Base-by-base conservation (phyloP, 345 rosid species). In the Eucalyptus lansdowneana region DNA sequence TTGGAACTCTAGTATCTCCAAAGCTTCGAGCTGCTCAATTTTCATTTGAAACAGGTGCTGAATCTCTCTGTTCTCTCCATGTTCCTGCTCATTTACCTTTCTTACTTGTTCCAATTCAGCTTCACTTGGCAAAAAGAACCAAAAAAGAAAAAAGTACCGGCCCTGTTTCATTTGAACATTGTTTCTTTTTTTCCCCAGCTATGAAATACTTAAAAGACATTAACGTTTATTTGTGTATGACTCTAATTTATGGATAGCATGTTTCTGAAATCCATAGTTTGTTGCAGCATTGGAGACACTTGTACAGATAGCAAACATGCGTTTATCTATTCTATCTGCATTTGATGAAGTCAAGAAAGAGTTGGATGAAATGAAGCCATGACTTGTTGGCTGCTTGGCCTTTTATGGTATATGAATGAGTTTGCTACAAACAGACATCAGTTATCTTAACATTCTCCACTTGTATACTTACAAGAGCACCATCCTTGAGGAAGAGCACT, bases 1-100 rank as follows among this genome's bases (percentile, higher is more conserved):
- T 98, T 92, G 99, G 99, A 90, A 93, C 96, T 88, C 91, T 98
- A 83, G 96, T 97, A 88, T 97, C 99, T 12, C 99, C 99, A 34
- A 97, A 95, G 96, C 97, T 98, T 89, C 95, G 96, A 87, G 88
- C 95, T 37, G 91, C 98, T 45, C 99, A 98, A 92, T 88, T 94
- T 88, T 95, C 99, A 56, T 98, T 98, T 90, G 99, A 96, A 92
- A 92, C 94, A 93, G 99, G 99, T 98, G 72, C 90, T 89, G 83
- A 37, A 40, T 40, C 83, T 76, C 83, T 40, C 29, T 76, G 29
- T 25, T 40, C 27, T 37, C 47, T 19, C 7, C 15, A 11, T 22
- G 62, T 76, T 76, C 27, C 83, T 76, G 83, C 83, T 76, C 47
- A 76, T 76, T 76, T 22, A 72, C 81, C 81, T 19, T 72, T 34